Conservation (phyloP, 768 basidiomycete species). For the Russula sp. region DNA sequence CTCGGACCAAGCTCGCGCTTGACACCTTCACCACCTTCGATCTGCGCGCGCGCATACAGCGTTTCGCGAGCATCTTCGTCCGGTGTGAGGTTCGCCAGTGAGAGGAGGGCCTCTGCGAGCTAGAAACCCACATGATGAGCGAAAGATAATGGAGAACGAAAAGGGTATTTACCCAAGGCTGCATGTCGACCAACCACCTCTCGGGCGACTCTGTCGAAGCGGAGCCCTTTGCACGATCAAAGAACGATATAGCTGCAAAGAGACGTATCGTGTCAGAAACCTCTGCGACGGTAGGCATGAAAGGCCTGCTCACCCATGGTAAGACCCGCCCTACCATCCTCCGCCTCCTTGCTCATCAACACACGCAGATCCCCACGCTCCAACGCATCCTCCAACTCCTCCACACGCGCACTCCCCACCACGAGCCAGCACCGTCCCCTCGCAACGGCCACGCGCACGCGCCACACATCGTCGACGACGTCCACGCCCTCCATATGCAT, state of each 20-base stretch:
- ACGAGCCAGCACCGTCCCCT: slow-evolving; percentile 51
- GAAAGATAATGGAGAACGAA: no score
- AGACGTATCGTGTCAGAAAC: neutral
- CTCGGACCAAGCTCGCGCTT: slow-evolving; percentile 25
- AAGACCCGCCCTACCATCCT: slow-evolving; percentile 48
- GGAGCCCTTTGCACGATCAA: slow-evolving; percentile 29
- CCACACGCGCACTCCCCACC: slow-evolving; percentile 46
- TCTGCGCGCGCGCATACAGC: slow-evolving; percentile 44
- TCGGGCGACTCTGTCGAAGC: slow-evolving; percentile 13
- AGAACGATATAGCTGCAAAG: slow-evolving; percentile 27
- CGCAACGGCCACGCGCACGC: slow-evolving; percentile 37
- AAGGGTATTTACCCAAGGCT: slow-evolving; percentile 18
- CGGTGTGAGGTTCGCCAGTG: slow-evolving; percentile 50
- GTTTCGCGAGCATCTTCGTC: slow-evolving; percentile 43
- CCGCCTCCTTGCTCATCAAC: slow-evolving; percentile 41
- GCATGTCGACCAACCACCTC: slow-evolving; percentile 18
- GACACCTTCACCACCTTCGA: slow-evolving; percentile 38
- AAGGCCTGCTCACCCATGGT: slow-evolving; percentile 32
- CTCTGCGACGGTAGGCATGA: slow-evolving; percentile 4
- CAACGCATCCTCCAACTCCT: slow-evolving; percentile 47
- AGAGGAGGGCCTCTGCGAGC: slow-evolving; percentile 49
- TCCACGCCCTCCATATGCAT: slow-evolving; percentile 52
- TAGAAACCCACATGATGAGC: slow-evolving; percentile 15
- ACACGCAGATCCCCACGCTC: slow-evolving; percentile 38
- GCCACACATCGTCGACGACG: slow-evolving; percentile 37